phyloP scores from a whole-genome alignment of 352 stramenopile genomes.

The Plasmopara viticola region DNA sequence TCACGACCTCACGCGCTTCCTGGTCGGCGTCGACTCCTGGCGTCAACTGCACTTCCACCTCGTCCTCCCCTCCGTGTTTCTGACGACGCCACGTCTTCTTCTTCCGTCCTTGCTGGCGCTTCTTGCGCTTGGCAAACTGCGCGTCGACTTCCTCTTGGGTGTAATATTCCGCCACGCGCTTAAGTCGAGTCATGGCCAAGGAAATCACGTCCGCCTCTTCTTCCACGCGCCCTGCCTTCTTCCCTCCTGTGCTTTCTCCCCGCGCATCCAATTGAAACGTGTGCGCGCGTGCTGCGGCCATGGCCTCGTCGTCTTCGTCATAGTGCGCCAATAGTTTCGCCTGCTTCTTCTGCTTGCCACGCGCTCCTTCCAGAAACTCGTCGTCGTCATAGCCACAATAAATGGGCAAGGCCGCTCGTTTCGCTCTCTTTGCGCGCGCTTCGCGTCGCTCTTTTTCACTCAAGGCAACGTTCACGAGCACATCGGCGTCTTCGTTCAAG shows the following conservation, averaged over 20 bases:
- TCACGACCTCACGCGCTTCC: slow-evolving; percentile 26
- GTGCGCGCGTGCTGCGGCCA: slow-evolving; percentile 25
- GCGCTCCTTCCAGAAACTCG: slow-evolving; percentile 90
- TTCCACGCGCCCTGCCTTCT: slow-evolving; percentile 12
- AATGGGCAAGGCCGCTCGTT: slow-evolving; percentile 55
- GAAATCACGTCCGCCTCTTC: slow-evolving; percentile 50
- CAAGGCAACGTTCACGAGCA: slow-evolving; percentile 84
- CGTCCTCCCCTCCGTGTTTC: slow-evolving; percentile 32
- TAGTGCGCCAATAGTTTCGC: slow-evolving; percentile 80
- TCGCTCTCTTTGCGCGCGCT: slow-evolving; percentile 36
- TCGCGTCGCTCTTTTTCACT: slow-evolving; percentile 56
- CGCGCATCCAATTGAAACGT: slow-evolving; percentile 58
- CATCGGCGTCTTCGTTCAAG: slow-evolving; percentile 71
- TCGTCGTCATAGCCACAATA: slow-evolving; percentile 96
- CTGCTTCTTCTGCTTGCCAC: slow-evolving; percentile 28
- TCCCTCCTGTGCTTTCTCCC: slow-evolving; percentile 18
- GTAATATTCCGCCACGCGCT: slow-evolving; percentile 69
- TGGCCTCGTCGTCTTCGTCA: slow-evolving; percentile 74
- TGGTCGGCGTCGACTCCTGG: slow-evolving; percentile 11
- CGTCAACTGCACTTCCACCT: slow-evolving; percentile 19
- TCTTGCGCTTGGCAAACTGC: slow-evolving; percentile 59
- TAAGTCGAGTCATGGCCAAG: slow-evolving; percentile 45
- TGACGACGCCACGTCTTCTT: slow-evolving; percentile 57
- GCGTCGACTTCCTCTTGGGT: slow-evolving; percentile 79
- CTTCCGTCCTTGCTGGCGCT: slow-evolving; percentile 78